phyloP scores from a whole-genome alignment of 352 stramenopile species.

The Phytophthora capsici region DNA sequence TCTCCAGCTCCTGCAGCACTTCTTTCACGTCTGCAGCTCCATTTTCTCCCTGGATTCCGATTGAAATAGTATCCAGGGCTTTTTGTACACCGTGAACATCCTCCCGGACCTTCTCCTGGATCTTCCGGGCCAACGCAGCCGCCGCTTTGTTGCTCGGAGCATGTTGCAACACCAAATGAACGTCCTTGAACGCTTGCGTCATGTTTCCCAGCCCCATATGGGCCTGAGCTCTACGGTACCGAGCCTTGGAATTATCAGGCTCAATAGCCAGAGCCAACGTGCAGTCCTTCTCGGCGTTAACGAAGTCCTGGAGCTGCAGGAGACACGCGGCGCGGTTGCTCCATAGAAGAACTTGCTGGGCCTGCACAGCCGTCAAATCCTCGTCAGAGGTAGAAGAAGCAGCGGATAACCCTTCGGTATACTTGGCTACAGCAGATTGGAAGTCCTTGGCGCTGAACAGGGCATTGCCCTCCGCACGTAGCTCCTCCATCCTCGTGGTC shows the following conservation, averaged over 20 bases:
- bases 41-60: slow-evolving; percentile 28
- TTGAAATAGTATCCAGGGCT: slow-evolving; percentile 63
- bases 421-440: slow-evolving; percentile 62
- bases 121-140: slow-evolving; percentile 68
- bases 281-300: slow-evolving; percentile 60
- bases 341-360: slow-evolving; percentile 69
- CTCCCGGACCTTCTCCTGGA: slow-evolving; percentile 76
- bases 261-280: slow-evolving; percentile 53
- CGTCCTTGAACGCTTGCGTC: slow-evolving; percentile 72
- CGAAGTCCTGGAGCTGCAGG: slow-evolving; percentile 73
- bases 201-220: slow-evolving; percentile 71
- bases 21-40: slow-evolving; percentile 13
- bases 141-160: slow-evolving; percentile 80
- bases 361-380: slow-evolving; percentile 24
- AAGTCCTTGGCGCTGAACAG: slow-evolving; percentile 81
- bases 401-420: slow-evolving; percentile 57
- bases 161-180: slow-evolving; percentile 74
- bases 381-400: slow-evolving; percentile 19
- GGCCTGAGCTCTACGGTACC: slow-evolving; percentile 80
- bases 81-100: slow-evolving; percentile 85
- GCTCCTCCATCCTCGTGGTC: slow-evolving; percentile 53
- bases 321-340: slow-evolving; percentile 81
- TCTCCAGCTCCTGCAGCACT: slow-evolving; percentile 44
- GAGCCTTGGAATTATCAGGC: slow-evolving; percentile 74
- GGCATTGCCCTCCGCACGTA: slow-evolving; percentile 75